These are phyloP conservation scores for Sarocladiaceae sp. DNA, from an alignment of 2,329 filamentous ascomycete species.

Conservation along the genomic window DNA sequence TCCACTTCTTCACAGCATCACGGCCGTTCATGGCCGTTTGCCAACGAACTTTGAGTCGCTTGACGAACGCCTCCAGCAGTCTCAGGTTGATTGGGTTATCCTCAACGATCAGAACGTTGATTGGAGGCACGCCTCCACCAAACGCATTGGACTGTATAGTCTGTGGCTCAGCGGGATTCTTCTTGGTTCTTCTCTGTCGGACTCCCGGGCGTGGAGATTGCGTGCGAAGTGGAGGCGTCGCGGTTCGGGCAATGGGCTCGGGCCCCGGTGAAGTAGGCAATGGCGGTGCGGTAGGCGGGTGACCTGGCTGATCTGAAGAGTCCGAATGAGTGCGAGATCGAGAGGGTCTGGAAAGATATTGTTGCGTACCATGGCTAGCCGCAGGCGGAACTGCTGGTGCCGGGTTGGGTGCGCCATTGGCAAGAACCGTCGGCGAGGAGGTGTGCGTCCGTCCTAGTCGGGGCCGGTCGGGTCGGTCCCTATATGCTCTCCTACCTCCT, in stretches of 20 bases:
- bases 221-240: slow-evolving; percentile 44
- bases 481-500: slow-evolving; percentile 49
- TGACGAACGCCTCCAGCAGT: slow-evolving; percentile 92
- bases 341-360: slow-evolving; percentile 33
- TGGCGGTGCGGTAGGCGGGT: slow-evolving; percentile 45
- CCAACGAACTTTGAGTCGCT: slow-evolving; percentile 92
- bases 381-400: slow-evolving; percentile 26
- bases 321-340: slow-evolving; percentile 56
- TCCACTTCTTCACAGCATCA: slow-evolving; percentile 92
- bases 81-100: slow-evolving; percentile 98
- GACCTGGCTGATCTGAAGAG: slow-evolving; percentile 48
- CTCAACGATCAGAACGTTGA: slow-evolving; percentile 96
- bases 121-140: slow-evolving; percentile 83
- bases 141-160: slow-evolving; percentile 48
- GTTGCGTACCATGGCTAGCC: slow-evolving; percentile 29
- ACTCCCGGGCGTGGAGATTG: slow-evolving; percentile 32
- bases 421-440: slow-evolving; percentile 70
- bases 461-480: slow-evolving; percentile 55
- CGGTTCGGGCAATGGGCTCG: slow-evolving; percentile 41
- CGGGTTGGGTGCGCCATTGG: slow-evolving; percentile 39
- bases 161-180: slow-evolving; percentile 18
- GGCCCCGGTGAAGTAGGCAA: slow-evolving; percentile 49
- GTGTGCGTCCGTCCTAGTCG: slow-evolving; percentile 69
- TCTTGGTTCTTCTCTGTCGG: slow-evolving; percentile 39
- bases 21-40: slow-evolving; percentile 94